Evolutionary conservation across 2,329 filamentous ascomycete genomes (phyloP).

Genomic region (Aspergillus sclerotialis): DNA sequence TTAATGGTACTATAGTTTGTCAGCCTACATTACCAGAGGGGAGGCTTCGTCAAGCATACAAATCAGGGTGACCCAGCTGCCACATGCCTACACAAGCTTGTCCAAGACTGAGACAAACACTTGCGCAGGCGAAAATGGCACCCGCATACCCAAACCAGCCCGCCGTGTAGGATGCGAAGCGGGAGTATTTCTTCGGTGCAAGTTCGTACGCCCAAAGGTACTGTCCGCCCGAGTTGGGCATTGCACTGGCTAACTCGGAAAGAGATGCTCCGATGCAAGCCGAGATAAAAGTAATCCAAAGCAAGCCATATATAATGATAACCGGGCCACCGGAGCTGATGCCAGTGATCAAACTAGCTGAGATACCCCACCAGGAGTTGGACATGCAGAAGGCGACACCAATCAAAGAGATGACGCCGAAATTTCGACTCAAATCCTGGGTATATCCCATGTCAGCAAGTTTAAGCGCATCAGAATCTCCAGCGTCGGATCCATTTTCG

Average conservation of each 20-base stretch:
- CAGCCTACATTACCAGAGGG: constrained; percentile 2
- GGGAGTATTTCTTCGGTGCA: constrained; percentile 39
- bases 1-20: constrained; percentile 20
- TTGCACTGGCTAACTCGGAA: constrained; percentile 42
- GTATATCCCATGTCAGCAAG: constrained; percentile 43
- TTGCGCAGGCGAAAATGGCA: constrained; percentile 48
- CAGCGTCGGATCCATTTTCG: constrained; percentile 8
- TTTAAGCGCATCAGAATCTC: constrained; percentile 35
- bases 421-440: constrained; percentile 40
- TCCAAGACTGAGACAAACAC: constrained; percentile 44
- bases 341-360: constrained; percentile 42
- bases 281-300: constrained; percentile 40
- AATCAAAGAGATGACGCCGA: constrained; percentile 42
- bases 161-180: constrained; percentile 41
- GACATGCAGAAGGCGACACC: constrained; percentile 47
- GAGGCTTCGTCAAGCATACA: constrained; percentile 32
- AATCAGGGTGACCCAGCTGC: constrained; percentile 45
- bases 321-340: constrained; percentile 46
- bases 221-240: constrained; percentile 47
- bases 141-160: constrained; percentile 51
- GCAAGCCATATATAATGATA: constrained; percentile 45
- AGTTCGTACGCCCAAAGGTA: constrained; percentile 47
- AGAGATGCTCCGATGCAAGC: constrained; percentile 41
- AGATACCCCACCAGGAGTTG: constrained; percentile 48
- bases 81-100: constrained; percentile 46